These are phyloP conservation scores for Spathaspora passalidarum DNA, from an alignment of 805 yeast genomes.

Conservation along the genomic window DNA sequence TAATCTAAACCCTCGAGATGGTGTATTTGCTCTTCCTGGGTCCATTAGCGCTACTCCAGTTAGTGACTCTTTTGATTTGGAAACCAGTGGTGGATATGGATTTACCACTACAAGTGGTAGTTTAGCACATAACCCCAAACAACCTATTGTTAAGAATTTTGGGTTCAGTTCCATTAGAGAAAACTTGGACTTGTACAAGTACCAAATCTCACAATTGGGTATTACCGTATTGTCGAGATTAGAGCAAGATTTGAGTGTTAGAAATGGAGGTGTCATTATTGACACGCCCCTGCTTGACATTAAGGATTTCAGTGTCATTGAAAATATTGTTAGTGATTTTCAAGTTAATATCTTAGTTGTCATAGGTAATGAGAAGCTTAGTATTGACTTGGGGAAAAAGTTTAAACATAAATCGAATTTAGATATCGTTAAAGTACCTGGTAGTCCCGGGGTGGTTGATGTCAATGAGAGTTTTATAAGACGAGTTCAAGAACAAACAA, in stretches of 20 bases:
- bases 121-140: constrained; percentile 76
- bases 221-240: constrained; percentile 47
- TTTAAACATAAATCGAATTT: constrained; percentile 37
- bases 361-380: constrained; percentile 71
- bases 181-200: constrained; percentile 56
- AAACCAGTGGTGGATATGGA: constrained; percentile 70
- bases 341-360: constrained; percentile 61
- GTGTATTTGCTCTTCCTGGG: constrained; percentile 78
- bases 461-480: constrained; percentile 67
- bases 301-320: constrained; percentile 50
- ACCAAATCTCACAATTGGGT: constrained; percentile 47
- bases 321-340: constrained; percentile 57
- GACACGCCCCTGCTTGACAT: constrained; percentile 69
- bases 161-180: constrained; percentile 64
- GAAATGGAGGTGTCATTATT: constrained; percentile 58
- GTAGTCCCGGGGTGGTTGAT: constrained; percentile 75
- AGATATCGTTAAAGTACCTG: constrained; percentile 58
- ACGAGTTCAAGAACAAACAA: constrained; percentile 68
- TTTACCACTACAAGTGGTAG: constrained; percentile 70
- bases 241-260: constrained; percentile 44
- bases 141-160: constrained; percentile 78
- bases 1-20: constrained; percentile 72
- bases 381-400: constrained; percentile 58
- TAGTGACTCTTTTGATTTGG: constrained; percentile 76
- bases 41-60: constrained; percentile 79